These are phyloP conservation scores for Leccinum olivaceopallidum DNA, from an alignment of 768 basidiomycete species.

Conservation along the genomic window DNA sequence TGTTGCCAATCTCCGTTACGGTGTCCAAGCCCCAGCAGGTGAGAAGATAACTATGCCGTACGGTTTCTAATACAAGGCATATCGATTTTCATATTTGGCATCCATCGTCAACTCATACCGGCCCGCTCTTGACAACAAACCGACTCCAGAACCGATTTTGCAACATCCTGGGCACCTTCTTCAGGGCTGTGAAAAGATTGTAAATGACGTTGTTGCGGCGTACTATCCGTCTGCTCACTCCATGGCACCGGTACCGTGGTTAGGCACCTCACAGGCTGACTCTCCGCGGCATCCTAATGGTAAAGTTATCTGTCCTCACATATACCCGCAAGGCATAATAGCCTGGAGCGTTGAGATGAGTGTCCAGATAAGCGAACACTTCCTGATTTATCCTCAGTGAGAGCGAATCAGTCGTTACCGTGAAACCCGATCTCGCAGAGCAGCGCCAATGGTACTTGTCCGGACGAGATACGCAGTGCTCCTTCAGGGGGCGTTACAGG, in stretches of 20 bases:
- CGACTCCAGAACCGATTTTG: constrained; percentile 8
- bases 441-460: not conserved
- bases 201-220: constrained; percentile 14
- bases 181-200: constrained; percentile 23
- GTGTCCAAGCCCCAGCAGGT: constrained; percentile 5
- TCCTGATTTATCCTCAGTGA: not conserved
- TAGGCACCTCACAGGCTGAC: constrained; percentile 10
- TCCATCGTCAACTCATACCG: constrained; percentile 18
- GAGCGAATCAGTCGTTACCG: not conserved
- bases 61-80: constrained; percentile 26
- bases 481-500: not conserved
- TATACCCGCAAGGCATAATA: constrained; percentile 7
- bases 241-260: constrained; percentile 25
- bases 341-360: constrained; percentile 5
- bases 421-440: constrained; percentile 1
- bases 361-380: constrained; percentile 4
- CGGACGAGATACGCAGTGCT: not conserved
- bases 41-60: constrained; percentile 25
- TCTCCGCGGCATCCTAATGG: constrained; percentile 22
- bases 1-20: constrained; percentile 2
- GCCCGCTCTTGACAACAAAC: constrained; percentile 10
- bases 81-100: constrained; percentile 23
- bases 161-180: constrained; percentile 1
- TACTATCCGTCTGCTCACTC: constrained; percentile 18
- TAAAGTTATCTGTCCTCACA: constrained; percentile 9